Evolutionary conservation across 306 rosid genomes (phyloP).

Genomic region (Styphnolobium japonicum): DNA sequence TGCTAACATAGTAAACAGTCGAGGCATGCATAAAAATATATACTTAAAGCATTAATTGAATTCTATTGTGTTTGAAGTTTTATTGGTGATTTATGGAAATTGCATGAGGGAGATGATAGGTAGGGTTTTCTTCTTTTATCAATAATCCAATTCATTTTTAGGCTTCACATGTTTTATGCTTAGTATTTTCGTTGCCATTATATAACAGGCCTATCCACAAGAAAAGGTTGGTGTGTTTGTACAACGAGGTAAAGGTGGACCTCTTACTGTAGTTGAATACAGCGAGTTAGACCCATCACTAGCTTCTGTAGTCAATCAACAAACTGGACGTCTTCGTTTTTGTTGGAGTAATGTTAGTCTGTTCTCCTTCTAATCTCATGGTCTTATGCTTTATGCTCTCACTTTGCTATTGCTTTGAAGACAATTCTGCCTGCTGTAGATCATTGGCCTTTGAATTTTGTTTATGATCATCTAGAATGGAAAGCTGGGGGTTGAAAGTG

Average conservation of each 20-base stretch:
- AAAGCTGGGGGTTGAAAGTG: constrained; percentile 16
- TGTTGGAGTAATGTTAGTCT: constrained; percentile 97
- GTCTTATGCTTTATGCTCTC: constrained; percentile 5
- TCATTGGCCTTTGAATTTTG: background rate
- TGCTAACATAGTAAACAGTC: background rate
- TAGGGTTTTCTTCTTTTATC: background rate
- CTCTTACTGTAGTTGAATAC: constrained; percentile 93
- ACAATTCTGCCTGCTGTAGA: background rate
- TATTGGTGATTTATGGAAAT: background rate
- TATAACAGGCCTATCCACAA: constrained; percentile 90
- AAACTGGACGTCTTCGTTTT: constrained; percentile 92
- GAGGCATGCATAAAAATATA: background rate
- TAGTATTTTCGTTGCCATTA: constrained; percentile 21
- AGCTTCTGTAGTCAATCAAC: constrained; percentile 88
- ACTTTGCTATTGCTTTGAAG: constrained; percentile 3
- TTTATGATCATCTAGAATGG: constrained; percentile 4
- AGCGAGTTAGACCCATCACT: constrained; percentile 77
- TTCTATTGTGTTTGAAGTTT: background rate
- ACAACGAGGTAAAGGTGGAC: constrained; percentile 95
- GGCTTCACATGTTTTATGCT: background rate
- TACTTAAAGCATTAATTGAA: background rate
- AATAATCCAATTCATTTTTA: constrained; percentile 1
- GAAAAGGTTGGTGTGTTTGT: constrained; percentile 99
- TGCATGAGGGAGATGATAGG: background rate
- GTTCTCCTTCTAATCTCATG: constrained; percentile 19